These are phyloP conservation scores for Coprinopsis sp. DNA, from an alignment of 768 basidiomycete species.

Conservation along the genomic window DNA sequence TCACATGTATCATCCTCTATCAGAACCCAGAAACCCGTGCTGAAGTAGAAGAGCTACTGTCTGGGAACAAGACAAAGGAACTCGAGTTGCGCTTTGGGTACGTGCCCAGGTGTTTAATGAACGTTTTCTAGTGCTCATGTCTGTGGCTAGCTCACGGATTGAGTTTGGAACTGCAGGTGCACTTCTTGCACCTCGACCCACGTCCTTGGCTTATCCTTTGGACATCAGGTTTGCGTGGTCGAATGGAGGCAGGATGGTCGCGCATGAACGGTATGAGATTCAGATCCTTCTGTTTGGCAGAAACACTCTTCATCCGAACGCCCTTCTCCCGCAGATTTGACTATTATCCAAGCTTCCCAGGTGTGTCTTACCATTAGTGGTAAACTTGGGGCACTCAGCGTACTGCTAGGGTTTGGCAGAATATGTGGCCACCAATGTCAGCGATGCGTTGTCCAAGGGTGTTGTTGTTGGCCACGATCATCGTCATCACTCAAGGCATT, in stretches of 20 bases:
- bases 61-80: conserved; percentile 38
- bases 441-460: conserved; percentile 52
- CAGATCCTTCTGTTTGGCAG: not conserved
- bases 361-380: too few species aligned
- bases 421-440: conserved; percentile 56
- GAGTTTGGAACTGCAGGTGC: conserved; percentile 85
- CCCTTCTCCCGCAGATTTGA: conserved; percentile 44
- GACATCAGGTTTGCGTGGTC: conserved; percentile 60
- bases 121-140: not conserved
- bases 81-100: conserved; percentile 57
- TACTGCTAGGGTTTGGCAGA: conserved; percentile 58
- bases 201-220: not conserved
- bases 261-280: conserved; percentile 67
- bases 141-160: conserved; percentile 55
- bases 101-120: not conserved
- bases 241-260: conserved; percentile 88
- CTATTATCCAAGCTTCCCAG: conserved; percentile 78
- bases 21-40: conserved; percentile 48
- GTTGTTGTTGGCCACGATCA: conserved; percentile 87
- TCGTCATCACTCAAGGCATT: conserved; percentile 70
- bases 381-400: conserved; percentile 19
- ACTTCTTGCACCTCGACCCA: conserved; percentile 4
- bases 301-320: not conserved
- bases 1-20: not conserved
- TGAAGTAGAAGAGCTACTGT: conserved; percentile 46